A percentile compares a stretch with the other conserved stretches of the same genome.
Conservation (phyloP, 805 yeast genomes). For the Ogataea methylovora region DNA sequence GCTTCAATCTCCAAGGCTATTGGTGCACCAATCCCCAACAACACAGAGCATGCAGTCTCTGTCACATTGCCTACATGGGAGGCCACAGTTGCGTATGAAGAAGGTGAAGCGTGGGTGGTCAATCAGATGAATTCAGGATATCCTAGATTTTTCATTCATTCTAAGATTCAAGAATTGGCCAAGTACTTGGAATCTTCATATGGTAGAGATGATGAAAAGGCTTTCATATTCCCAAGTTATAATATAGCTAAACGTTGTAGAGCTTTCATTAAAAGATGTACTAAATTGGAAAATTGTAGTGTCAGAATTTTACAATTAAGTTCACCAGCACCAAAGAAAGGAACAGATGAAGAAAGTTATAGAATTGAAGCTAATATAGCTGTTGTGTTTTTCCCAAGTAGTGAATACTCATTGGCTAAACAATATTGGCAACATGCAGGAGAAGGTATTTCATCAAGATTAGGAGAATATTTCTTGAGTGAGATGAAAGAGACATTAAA, state of each 20-base stretch:
- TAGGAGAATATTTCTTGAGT: slow-evolving; percentile 75
- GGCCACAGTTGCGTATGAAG: slow-evolving; percentile 87
- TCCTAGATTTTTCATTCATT: slow-evolving; percentile 76
- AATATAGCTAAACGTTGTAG: slow-evolving; percentile 79
- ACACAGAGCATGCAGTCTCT: slow-evolving; percentile 88
- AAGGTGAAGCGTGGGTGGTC: slow-evolving; percentile 78
- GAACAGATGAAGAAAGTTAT: slow-evolving; percentile 51
- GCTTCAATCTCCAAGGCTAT: slow-evolving; percentile 21
- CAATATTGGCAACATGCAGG: slow-evolving; percentile 97
- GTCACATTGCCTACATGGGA: slow-evolving; percentile 95
- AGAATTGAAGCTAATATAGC: slow-evolving; percentile 65
- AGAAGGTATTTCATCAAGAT: slow-evolving; percentile 88
- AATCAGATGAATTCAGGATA: slow-evolving; percentile 78
- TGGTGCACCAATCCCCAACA: slow-evolving; percentile 84
- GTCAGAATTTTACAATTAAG: slow-evolving; percentile 67
- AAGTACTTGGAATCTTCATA: slow-evolving; percentile 53
- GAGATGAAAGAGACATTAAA: slow-evolving; percentile 40
- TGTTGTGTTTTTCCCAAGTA: slow-evolving; percentile 66
- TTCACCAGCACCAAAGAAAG: slow-evolving; percentile 56
- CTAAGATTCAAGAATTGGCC: slow-evolving; percentile 49
- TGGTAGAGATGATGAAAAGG: slow-evolving; percentile 71
- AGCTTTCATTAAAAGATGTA: slow-evolving; percentile 53
- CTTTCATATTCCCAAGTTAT: slow-evolving; percentile 72
- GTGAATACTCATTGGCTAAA: slow-evolving; percentile 58
- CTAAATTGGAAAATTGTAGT: slow-evolving; percentile 25